Evolutionary conservation across 345 rosid species (phyloP), one percentile per base, ranked within the genome.

Genomic region (Odontarrhena argentea): DNA sequence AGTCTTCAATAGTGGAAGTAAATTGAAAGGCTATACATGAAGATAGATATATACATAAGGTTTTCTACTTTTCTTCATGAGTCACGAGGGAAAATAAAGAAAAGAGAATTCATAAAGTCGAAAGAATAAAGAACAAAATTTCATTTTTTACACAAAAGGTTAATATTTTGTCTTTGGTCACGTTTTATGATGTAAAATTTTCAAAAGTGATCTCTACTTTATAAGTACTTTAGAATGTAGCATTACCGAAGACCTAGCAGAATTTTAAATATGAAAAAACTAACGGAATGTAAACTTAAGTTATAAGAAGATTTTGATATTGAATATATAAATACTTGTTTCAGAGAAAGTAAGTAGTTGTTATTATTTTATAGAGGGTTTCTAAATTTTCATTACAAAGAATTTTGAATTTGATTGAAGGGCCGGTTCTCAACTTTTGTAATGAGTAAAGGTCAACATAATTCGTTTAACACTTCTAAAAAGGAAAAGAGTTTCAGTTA

Each of bases 121-220:
- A 53, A 8, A 52, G 9, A 24, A 4, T 60, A 42, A 62, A 62
- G 28, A 43, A 36, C 13, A 52, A 43, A 44, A 26, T 44, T 5
- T 63, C 10, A 38, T 34, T 62, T 60, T 53, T 41, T 9, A 34
- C 4, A 53, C 34, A 53, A 53, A 70, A 25, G 74, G 14, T 69
- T 53, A 42, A 59, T n/a, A 24, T 18, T 45, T n/a, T 60, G 38
- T 35, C 62, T 52, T 25, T 32, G 37, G 3, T 18, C 37, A 15
- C 35, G 25, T 42, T 43, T 60, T 61, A 52, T 70, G 74, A 69
- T 52, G 61, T 24, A 18, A 60, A 59, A 54, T 18, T 28, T 28
- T 28, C 32, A 28, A 28, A 28, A 28, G 32, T 28, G 32, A 28
- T 28, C 32, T 28, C 36, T 32, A 32, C 36, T 32, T 32, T 32